Evolutionary conservation across 2,329 filamentous ascomycete species (phyloP).

Genomic region (Diaporthe humulicola): DNA sequence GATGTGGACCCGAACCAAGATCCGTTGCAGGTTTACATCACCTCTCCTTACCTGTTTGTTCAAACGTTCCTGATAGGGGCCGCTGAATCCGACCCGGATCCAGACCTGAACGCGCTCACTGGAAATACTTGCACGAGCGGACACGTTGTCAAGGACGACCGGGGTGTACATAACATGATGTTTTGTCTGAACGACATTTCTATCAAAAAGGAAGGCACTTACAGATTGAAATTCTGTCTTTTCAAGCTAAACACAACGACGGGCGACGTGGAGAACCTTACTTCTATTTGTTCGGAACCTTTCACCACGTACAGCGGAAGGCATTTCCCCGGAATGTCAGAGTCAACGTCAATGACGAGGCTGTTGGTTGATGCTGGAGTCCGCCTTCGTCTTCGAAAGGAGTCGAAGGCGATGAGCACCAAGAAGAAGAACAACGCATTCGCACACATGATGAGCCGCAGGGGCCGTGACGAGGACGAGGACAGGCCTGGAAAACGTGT

Average conservation of each 20-base stretch:
- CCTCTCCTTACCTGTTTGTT: slow-evolving; percentile 49
- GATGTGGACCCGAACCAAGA: slow-evolving; percentile 61
- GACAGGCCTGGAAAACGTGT: slow-evolving; percentile 37
- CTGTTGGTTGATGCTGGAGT: slow-evolving; percentile 91
- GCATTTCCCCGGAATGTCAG: slow-evolving; percentile 82
- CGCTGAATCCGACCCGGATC: slow-evolving; percentile 36
- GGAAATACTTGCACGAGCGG: slow-evolving; percentile 57
- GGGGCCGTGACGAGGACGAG: slow-evolving; percentile 33
- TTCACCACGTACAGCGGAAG: slow-evolving; percentile 78
- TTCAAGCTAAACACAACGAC: slow-evolving; percentile 70
- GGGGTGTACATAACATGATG: slow-evolving; percentile 40
- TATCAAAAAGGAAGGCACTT: slow-evolving; percentile 79
- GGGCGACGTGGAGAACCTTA: slow-evolving; percentile 43
- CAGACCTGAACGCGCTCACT: slow-evolving; percentile 39
- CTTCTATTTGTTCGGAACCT: slow-evolving; percentile 68
- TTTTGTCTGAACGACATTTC: slow-evolving; percentile 76
- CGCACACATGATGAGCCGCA: slow-evolving; percentile 42
- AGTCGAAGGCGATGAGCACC: slow-evolving; percentile 73
- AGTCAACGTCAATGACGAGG: slow-evolving; percentile 85
- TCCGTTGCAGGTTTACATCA: slow-evolving; percentile 67
- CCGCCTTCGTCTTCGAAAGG: slow-evolving; percentile 84
- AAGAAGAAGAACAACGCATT: slow-evolving; percentile 58
- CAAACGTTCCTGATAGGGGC: slow-evolving; percentile 42
- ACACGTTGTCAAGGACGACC: slow-evolving; percentile 56
- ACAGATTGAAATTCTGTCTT: slow-evolving; percentile 81